phyloP scores from a whole-genome alignment of 2,329 filamentous ascomycete species.

The Trichoderma lentiforme region DNA sequence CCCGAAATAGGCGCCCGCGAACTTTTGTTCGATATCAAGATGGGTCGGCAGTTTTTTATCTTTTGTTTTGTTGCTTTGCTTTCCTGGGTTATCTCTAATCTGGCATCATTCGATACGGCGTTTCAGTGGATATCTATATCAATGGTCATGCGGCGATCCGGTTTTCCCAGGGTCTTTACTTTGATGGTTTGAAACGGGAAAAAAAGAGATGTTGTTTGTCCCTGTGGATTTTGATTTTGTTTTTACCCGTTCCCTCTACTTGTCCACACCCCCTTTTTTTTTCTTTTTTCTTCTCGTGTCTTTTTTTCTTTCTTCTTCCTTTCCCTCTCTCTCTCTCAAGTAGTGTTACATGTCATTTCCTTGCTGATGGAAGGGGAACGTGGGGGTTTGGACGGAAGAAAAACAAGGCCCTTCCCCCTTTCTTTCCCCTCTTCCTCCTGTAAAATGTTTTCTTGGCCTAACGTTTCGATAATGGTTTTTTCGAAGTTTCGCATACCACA shows the following conservation, averaged over 20 bases:
- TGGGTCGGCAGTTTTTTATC: slow-evolving; percentile 20
- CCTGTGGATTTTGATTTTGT: slow-evolving; percentile 1
- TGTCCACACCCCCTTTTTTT: not conserved
- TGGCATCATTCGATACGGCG: slow-evolving; percentile 41
- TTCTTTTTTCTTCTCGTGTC: slow-evolving; percentile 9
- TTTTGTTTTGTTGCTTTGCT: slow-evolving; percentile 12
- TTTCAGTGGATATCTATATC: slow-evolving; percentile 39
- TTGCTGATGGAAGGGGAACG: slow-evolving; percentile 17
- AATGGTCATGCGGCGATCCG: slow-evolving; percentile 38
- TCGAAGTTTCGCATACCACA: slow-evolving; percentile 13
- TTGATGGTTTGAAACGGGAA: slow-evolving; percentile 30
- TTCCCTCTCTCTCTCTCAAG: not conserved
- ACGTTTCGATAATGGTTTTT: slow-evolving; percentile 14
- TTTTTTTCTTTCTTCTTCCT: slow-evolving; percentile 2
- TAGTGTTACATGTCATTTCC: not conserved
- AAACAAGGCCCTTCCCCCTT: not conserved
- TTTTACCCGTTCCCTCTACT: not conserved
- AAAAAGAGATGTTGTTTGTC: slow-evolving; percentile 26
- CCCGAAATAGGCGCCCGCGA: not conserved
- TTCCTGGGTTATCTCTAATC: slow-evolving; percentile 35
- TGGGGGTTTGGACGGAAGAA: not conserved
- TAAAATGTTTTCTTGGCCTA: slow-evolving; percentile 17
- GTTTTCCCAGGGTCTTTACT: slow-evolving; percentile 15
- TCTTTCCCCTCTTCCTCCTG: slow-evolving; percentile 7
- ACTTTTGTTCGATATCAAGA: not conserved